phyloP scores from a whole-genome alignment of 1,284 basidiomycete species.

The Moesziomyces aphidis region DNA sequence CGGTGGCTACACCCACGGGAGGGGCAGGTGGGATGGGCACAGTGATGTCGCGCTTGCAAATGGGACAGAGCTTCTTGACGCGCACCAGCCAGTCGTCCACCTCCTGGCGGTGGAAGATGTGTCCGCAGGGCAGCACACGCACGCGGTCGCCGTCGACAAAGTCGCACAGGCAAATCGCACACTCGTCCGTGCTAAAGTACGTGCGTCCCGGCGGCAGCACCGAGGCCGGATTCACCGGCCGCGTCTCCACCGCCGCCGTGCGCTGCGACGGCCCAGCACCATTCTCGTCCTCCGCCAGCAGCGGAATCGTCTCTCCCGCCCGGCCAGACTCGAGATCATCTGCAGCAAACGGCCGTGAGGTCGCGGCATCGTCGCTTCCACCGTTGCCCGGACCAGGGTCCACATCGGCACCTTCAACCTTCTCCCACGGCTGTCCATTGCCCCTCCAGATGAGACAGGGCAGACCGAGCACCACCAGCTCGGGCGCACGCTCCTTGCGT shows the following conservation, averaged over 20 bases:
- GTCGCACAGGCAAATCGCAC: constrained; percentile 64
- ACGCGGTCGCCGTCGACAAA: constrained; percentile 65
- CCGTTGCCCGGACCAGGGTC: constrained; percentile 52
- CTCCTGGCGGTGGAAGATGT: constrained; percentile 64
- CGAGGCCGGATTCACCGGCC: constrained; percentile 25
- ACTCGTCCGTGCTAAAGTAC: constrained; percentile 63
- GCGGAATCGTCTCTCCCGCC: constrained; percentile 33
- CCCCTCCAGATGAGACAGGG: constrained; percentile 64
- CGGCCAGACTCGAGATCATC: constrained; percentile 36
- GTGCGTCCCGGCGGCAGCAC: constrained; percentile 55
- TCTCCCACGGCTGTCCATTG: constrained; percentile 62
- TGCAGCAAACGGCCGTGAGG: constrained; percentile 1
- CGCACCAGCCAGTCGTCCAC: constrained; percentile 65
- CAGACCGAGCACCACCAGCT: constrained; percentile 57
- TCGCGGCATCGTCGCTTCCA: neutral
- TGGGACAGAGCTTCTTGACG: constrained; percentile 65
- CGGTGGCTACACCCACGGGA: constrained; percentile 13
- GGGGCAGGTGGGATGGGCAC: constrained; percentile 51
- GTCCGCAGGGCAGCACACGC: constrained; percentile 64
- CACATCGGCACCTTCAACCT: constrained; percentile 51
- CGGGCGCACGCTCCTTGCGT: constrained; percentile 62
- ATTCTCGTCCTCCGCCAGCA: constrained; percentile 42
- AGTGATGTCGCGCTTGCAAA: constrained; percentile 66
- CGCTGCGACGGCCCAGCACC: constrained; percentile 47
- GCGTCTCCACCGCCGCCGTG: constrained; percentile 1